Conservation (phyloP, 2,329 filamentous ascomycete genomes). For the Diaporthe sp. region DNA sequence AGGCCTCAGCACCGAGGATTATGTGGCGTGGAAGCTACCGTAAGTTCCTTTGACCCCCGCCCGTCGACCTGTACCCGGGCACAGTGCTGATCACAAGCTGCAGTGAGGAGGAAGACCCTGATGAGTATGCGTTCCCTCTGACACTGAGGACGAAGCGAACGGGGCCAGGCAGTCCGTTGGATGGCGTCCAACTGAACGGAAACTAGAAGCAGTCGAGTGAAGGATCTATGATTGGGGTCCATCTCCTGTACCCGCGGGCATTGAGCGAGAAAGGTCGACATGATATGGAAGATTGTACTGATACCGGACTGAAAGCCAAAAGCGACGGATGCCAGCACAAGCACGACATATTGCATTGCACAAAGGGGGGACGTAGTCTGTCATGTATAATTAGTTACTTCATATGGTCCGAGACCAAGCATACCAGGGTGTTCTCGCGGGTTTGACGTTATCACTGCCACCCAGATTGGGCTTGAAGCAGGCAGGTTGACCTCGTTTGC, state of each 20-base stretch:
- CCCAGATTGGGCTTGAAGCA: not conserved
- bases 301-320: not conserved
- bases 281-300: conserved; percentile 5
- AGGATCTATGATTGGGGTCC: not conserved
- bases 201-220: conserved; percentile 41
- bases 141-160: conserved; percentile 65
- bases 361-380: conserved; percentile 4
- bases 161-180: conserved; percentile 52
- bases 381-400: conserved; percentile 21
- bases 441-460: not conserved
- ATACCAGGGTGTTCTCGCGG: conserved; percentile 23
- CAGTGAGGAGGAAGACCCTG: conserved; percentile 93
- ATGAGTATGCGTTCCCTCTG: conserved; percentile 71
- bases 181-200: conserved; percentile 54
- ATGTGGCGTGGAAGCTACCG: conserved; percentile 98
- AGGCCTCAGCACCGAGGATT: conserved; percentile 94
- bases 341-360: conserved; percentile 20
- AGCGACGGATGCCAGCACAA: conserved; percentile 13
- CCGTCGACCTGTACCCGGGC: not conserved
- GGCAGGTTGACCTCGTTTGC: not conserved
- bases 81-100: not conserved
- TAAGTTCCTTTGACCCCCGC: conserved; percentile 67
- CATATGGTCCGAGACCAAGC: conserved; percentile 24
- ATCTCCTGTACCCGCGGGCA: not conserved
- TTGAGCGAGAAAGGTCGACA: not conserved